Percentiles rank a stretch among this genome's conserved stretches.
These are phyloP conservation scores for Coniferiporia sulphurascens DNA, from an alignment of 1,284 basidiomycete species.

Conservation along the genomic window DNA sequence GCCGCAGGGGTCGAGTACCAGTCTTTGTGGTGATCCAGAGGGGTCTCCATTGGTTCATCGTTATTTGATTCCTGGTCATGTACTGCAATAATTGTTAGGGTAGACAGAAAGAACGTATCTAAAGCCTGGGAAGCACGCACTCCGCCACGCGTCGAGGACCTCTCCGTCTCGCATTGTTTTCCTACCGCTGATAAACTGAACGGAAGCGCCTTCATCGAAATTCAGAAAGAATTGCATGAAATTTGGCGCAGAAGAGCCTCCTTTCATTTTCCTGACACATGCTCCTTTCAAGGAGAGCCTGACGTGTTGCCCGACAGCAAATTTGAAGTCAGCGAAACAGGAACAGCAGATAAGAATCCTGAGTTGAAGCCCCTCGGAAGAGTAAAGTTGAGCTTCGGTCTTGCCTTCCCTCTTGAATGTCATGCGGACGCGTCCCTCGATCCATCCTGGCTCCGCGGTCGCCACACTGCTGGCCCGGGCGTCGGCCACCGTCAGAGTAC, in stretches of 20 bases:
- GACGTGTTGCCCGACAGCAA: slow-evolving; percentile 1
- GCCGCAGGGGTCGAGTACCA: slow-evolving; percentile 10
- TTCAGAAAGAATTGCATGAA: slow-evolving; percentile 7
- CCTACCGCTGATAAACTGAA: background rate
- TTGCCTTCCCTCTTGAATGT: background rate
- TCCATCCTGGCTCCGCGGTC: slow-evolving; percentile 6
- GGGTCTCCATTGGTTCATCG: background rate
- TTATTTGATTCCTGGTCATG: background rate
- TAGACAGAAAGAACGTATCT: background rate
- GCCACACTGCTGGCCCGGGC: background rate
- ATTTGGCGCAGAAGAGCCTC: slow-evolving; percentile 5
- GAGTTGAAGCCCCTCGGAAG: background rate
- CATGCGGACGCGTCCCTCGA: slow-evolving; percentile 4
- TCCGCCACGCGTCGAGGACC: slow-evolving; percentile 10
- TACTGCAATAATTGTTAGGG: background rate
- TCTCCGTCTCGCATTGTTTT: background rate
- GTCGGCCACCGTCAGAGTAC: background rate
- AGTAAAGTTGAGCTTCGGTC: background rate
- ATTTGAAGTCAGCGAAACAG: background rate
- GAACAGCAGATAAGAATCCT: slow-evolving; percentile 4
- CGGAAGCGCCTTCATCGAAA: slow-evolving; percentile 10
- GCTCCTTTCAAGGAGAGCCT: slow-evolving; percentile 8
- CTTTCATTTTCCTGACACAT: background rate
- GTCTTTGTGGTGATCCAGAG: background rate
- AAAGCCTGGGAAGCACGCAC: background rate